A percentile compares a stretch with the other conserved stretches of the same genome.
Evolutionary conservation across 345 rosid genomes (phyloP).

Genomic region (Acer campestre): DNA sequence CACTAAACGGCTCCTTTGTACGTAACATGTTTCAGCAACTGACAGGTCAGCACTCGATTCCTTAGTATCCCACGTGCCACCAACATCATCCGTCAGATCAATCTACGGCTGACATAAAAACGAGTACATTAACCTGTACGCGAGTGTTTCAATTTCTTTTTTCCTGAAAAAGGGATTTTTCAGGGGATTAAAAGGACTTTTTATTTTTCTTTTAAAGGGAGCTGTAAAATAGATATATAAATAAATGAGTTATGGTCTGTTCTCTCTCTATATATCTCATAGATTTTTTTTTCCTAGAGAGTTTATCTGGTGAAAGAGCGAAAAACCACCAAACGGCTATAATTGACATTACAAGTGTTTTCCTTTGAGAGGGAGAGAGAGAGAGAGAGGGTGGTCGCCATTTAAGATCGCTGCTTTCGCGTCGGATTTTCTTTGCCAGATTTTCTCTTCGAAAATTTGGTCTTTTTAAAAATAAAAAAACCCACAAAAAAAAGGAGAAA

Average conservation of each 20-base stretch:
- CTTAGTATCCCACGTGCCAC: neutral
- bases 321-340: constrained; percentile 69
- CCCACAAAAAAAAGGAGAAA: too few species aligned
- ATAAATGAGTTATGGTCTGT: neutral
- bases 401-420: constrained; percentile 24
- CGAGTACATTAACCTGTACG: neutral
- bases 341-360: constrained; percentile 43
- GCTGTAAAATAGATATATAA: neutral
- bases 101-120: neutral
- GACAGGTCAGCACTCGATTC: constrained; percentile 10
- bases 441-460: too few species aligned
- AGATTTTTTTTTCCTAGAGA: neutral
- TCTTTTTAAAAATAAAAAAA: too few species aligned
- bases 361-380: constrained; percentile 12
- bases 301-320: constrained; percentile 39
- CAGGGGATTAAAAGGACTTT: too few species aligned
- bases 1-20: too few species aligned
- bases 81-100: neutral
- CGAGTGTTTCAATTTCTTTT: neutral
- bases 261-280: neutral
- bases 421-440: constrained; percentile 10
- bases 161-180: too few species aligned
- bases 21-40: too few species aligned
- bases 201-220: too few species aligned
- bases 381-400: constrained; percentile 14